These are phyloP conservation scores for Aureobasidium sp. DNA, from an alignment of 2,329 filamentous ascomycete species.

Conservation along the genomic window DNA sequence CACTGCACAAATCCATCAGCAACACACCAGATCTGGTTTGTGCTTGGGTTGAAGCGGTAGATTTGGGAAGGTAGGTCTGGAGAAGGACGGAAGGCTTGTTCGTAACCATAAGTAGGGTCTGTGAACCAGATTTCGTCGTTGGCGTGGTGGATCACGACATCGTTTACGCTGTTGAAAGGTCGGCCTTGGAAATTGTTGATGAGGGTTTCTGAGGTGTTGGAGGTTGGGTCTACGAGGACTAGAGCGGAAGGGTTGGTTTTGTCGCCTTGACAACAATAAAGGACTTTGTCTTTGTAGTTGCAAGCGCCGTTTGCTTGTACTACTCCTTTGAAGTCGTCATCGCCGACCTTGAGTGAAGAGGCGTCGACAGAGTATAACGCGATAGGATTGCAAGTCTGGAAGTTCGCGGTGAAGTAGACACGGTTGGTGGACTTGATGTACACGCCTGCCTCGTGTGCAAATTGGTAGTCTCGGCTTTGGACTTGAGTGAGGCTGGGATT, in stretches of 20 bases:
- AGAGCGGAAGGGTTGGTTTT: slow-evolving; percentile 18
- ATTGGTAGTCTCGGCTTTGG: slow-evolving; percentile 15
- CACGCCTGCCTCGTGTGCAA: slow-evolving; percentile 29
- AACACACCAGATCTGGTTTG: slow-evolving; percentile 47
- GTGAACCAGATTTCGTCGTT: slow-evolving; percentile 60
- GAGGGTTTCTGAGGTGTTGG: slow-evolving; percentile 25
- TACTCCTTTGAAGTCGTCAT: slow-evolving; percentile 11
- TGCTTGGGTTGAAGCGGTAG: slow-evolving; percentile 48
- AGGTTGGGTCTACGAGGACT: slow-evolving; percentile 17
- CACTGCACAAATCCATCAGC: slow-evolving; percentile 52
- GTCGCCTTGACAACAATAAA: slow-evolving; percentile 21
- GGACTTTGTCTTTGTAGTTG: slow-evolving; percentile 20
- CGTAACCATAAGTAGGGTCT: slow-evolving; percentile 53
- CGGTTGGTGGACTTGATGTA: slow-evolving; percentile 22
- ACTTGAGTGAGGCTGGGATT: slow-evolving; percentile 4
- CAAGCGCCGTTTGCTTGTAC: slow-evolving; percentile 21
- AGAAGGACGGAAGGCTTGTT: slow-evolving; percentile 50
- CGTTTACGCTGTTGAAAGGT: slow-evolving; percentile 54
- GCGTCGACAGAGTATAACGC: slow-evolving; percentile 23
- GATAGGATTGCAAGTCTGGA: slow-evolving; percentile 22
- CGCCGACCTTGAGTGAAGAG: slow-evolving; percentile 17
- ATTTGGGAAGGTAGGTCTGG: slow-evolving; percentile 53
- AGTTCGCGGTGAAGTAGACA: slow-evolving; percentile 31
- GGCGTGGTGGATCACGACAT: slow-evolving; percentile 44
- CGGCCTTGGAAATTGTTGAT: slow-evolving; percentile 55